phyloP scores from a whole-genome alignment of 345 rosid genomes.

The Pseudoturritis turrita region DNA sequence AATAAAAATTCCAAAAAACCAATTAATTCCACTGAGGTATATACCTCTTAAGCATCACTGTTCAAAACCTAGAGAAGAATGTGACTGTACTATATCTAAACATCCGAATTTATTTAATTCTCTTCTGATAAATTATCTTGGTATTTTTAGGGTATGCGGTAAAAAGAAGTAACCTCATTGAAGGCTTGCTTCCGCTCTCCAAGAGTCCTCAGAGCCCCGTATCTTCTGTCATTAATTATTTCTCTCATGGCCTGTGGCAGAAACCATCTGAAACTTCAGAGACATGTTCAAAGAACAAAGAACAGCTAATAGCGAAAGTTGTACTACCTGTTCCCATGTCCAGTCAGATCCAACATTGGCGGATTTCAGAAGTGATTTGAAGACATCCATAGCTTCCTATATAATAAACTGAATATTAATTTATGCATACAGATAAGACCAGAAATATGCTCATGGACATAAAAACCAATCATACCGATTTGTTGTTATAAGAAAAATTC shows the following conservation, averaged over 20 bases:
- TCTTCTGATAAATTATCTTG: background rate
- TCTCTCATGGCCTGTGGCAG: conserved; percentile 73
- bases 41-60: conserved; percentile 14
- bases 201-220: conserved; percentile 85
- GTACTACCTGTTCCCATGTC: conserved; percentile 95
- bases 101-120: background rate
- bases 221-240: conserved; percentile 84
- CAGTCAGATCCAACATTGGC: conserved; percentile 85
- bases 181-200: conserved; percentile 97
- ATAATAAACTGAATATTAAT: conserved; percentile 1
- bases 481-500: conserved; percentile 48
- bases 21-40: too few species aligned
- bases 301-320: conserved; percentile 12
- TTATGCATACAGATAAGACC: conserved; percentile 16
- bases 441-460: background rate
- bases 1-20: background rate
- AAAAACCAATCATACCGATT: conserved; percentile 49
- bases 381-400: conserved; percentile 83
- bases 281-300: conserved; percentile 2
- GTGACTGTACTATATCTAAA: background rate
- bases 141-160: background rate
- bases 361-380: conserved; percentile 77
- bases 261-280: conserved; percentile 26
- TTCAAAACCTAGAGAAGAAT: conserved; percentile 3
- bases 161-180: conserved; percentile 57